Base-by-base conservation (phyloP, 306 rosid species). In the Hippophae tibetana region DNA sequence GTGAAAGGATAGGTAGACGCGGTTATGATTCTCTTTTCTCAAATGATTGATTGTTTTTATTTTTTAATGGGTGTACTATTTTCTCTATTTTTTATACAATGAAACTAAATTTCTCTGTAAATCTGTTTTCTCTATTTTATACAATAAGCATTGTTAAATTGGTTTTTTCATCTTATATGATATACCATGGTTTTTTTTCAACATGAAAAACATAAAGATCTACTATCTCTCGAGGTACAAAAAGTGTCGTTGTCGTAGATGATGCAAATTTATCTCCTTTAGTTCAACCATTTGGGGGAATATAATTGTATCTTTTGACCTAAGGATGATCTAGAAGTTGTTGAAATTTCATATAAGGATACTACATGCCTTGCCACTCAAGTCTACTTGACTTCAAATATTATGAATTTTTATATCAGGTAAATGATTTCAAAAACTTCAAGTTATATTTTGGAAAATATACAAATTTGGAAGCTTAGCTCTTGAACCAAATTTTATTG, bases 321-420 rank as follows among this genome's bases (percentile, higher is more conserved):
- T 90, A 92, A 95, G 78, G 85, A 80, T 57, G 96, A 92, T 78
- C 93, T 93, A 43, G 78, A 92, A 73, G 77, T 83, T 9, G 81
- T 85, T 43, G 96, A 85, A 78, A 78, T 92, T 61, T 80, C 84
- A 72, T 87, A 57, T 70, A 55, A 57, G 4, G 96, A 92, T 76
- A 67, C 78, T 49, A 65, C 76, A 53, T 92, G 96, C 79, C 98
- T 92, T 74, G 85, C 77, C 43, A 88, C 98, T 27, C 76, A 70
- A 76, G 69, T 83, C 70, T 92, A 74, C 76, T 78, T 92, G 75
- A 76, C 92, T 65, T 92, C 96, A 53, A 81, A 89, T 63, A 88
- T 87, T 7, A 92, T 87, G 95, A 87, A 88, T 78, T 92, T 92
- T 63, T 92, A 85, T 71, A 85, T 92, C 58, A 82, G 92, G 99